Percentiles rank a stretch among this genome's conserved stretches.
Conservation (phyloP, 106 monocot species). For the Dioscorea zingiberensis region DNA sequence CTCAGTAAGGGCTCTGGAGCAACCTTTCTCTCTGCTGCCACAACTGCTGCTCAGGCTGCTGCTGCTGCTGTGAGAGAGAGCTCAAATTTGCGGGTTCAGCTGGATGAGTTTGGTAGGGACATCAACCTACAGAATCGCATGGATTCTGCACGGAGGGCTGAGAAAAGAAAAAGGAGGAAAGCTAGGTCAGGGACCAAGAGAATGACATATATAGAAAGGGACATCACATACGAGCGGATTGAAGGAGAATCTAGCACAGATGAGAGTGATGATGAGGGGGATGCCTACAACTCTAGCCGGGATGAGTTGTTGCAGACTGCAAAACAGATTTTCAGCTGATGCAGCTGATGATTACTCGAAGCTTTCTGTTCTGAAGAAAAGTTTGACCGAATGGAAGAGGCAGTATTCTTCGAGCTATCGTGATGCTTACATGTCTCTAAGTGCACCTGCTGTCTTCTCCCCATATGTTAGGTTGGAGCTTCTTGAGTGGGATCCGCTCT, state of each 20-base stretch:
- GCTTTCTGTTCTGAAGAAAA: conserved; percentile 70
- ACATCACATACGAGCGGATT: conserved; percentile 15
- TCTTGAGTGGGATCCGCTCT: conserved; percentile 87
- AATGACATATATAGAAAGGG: conserved; percentile 23
- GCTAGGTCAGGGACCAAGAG: conserved; percentile 44
- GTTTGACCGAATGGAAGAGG: conserved; percentile 75
- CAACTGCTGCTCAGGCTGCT: conserved; percentile 67
- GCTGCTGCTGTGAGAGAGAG: conserved; percentile 47
- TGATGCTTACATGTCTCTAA: conserved; percentile 82
- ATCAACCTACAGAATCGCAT: conserved; percentile 58
- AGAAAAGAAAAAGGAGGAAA: conserved; percentile 54
- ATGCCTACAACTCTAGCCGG: conserved; percentile 59
- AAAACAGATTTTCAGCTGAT: conserved; percentile 73
- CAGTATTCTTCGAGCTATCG: conserved; percentile 49
- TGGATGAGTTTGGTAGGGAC: conserved; percentile 95
- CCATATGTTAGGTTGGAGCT: conserved; percentile 94
- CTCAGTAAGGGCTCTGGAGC: conserved; percentile 54
- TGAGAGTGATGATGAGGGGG: conserved; percentile 72
- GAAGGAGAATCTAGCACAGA: conserved; percentile 80
- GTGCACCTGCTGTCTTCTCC: conserved; percentile 58
- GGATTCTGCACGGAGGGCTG: conserved; percentile 56
- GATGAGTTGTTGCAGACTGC: conserved; percentile 79
- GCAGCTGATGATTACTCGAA: conserved; percentile 86
- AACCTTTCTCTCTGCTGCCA: conserved; percentile 49
- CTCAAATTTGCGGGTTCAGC: conserved; percentile 48